Percentiles rank a stretch among this genome's conserved stretches.
phyloP scores from a whole-genome alignment of 345 rosid species.

The Populus simonii region DNA sequence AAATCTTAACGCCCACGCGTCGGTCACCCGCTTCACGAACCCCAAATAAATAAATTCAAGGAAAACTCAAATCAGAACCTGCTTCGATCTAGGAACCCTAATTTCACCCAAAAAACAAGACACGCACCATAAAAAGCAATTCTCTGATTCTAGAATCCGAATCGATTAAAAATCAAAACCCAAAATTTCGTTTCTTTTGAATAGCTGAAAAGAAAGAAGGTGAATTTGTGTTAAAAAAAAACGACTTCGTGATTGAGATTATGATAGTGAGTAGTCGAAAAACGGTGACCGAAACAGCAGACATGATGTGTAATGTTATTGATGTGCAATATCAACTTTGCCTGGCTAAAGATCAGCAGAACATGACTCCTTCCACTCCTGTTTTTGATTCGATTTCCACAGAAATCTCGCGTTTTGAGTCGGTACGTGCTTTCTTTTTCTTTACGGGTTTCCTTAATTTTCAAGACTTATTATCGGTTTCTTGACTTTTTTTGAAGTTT shows the following conservation, averaged over 20 bases:
- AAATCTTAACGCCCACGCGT: neutral
- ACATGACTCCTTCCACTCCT: conserved; percentile 28
- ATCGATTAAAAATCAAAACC: neutral
- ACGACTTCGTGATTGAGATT: neutral
- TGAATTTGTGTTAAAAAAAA: neutral
- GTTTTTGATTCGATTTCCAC: conserved; percentile 38
- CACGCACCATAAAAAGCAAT: neutral
- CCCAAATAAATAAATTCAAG: neutral
- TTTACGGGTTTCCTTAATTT: neutral
- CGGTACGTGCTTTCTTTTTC: conserved; percentile 31
- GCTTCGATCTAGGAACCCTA: neutral
- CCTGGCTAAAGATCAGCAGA: conserved; percentile 19
- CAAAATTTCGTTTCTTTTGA: neutral
- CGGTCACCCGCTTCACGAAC: neutral
- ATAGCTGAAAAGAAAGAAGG: neutral
- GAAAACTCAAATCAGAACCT: neutral
- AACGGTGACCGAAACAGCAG: conserved; percentile 38
- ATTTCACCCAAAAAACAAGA: neutral
- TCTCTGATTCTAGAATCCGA: neutral
- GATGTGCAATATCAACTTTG: conserved; percentile 33
- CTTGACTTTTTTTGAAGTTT: neutral
- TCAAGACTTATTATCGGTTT: neutral
- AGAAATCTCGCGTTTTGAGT: conserved; percentile 41
- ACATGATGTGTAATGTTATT: conserved; percentile 28
- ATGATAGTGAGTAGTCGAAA: conserved; percentile 33